Base-by-base conservation (phyloP, 495 filamentous ascomycete genomes). In the Ascodesmis nigricans region DNA sequence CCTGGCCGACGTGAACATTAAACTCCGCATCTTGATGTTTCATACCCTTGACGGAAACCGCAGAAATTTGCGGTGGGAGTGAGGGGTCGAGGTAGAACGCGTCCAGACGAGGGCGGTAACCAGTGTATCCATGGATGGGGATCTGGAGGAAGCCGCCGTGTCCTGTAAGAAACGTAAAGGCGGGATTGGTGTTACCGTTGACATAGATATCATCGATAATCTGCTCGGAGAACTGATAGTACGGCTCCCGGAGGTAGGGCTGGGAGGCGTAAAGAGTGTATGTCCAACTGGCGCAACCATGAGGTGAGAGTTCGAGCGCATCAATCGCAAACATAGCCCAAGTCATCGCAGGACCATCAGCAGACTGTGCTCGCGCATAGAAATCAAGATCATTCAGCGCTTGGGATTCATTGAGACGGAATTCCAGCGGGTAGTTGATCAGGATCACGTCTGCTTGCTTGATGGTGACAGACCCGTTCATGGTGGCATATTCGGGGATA, bases 211-310 rank as follows among this genome's bases (percentile, higher is more conserved):
- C 57, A 43, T 83, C 77, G 21, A 67, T 50, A 24, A 76, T 59
- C 45, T 83, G 76, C 46, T 83, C 77, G 0, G 73, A 66, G 53
- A 64, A 68, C 40, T 71, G 66, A 51, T 61, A 69, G 51, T 54
- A 71, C 4, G 67, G 67, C 13, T 55, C 60, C 8, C 67, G 58
- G 14, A 58, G 47, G 42, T 71, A 71, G 0, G 67, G 66, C 29
- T 64, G 46, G 14, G 55, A 60, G 14, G 55, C 57, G 33, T 61
- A 57, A 4, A 66, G 47, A 4, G 57, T 56, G 48, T 71, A 71
- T 0, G 66, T 68, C 39, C 65, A 68, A 2, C 58, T 52, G 4
- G 64, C 56, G 41, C 66, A 69, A 8, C 67, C 67, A 4, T 61
- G 60, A 5, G 57, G 56, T 14, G 63, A 64, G 11, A 68, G 46